Evolutionary conservation across 176 grass and related monocot genomes (phyloP), one percentile per base, ranked within the genome.

Genomic region (Secale cereale): DNA sequence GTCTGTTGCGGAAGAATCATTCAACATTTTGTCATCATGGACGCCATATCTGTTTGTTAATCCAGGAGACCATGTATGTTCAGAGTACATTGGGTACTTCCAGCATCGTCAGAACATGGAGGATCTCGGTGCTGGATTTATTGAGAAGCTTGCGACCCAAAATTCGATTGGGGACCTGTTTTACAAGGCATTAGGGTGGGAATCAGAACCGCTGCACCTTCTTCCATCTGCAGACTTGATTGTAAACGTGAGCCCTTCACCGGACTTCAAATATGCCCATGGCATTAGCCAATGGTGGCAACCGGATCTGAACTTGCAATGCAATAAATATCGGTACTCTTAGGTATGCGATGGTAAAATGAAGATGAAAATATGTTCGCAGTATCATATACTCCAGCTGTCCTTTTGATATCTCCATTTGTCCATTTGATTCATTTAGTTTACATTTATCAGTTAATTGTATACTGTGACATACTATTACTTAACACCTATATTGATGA

Each of bases 231-330:
- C 97, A 17, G 91, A 99, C 85, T 66, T 99, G 27, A 95, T 89
- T n/a, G 76, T 87, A 64, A 99, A 92, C 69, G 39, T 86, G 35
- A 89, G 88, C 64, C 88, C 86, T 85, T 88, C 91, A 22, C 85
- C 74, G 1, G 86, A 94, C 77, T 99, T 96, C 84, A 91, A 83
- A 88, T 89, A 85, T 14, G 97, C 97, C 69, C 97, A 99, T 91
- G 90, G 91, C 35, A 89, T 99, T 86, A 85, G 92, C 66, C 97
- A 99, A 29, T 99, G 97, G 97, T 99, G 97, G 97, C 90, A 87
- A 74, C 54, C 86, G 66, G 90, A 94, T 61, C 48, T 89, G 63
- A 78, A 89, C 69, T 84, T 96, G 90, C 85, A 87, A 56, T 88
- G 81, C 85, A 94, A 82, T 41, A 77, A 92, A 85, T 83, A 92